A percentile compares a stretch with the other conserved stretches of the same genome.
Conservation (phyloP, 2,329 filamentous ascomycete species). For the Massarina eburnea region DNA sequence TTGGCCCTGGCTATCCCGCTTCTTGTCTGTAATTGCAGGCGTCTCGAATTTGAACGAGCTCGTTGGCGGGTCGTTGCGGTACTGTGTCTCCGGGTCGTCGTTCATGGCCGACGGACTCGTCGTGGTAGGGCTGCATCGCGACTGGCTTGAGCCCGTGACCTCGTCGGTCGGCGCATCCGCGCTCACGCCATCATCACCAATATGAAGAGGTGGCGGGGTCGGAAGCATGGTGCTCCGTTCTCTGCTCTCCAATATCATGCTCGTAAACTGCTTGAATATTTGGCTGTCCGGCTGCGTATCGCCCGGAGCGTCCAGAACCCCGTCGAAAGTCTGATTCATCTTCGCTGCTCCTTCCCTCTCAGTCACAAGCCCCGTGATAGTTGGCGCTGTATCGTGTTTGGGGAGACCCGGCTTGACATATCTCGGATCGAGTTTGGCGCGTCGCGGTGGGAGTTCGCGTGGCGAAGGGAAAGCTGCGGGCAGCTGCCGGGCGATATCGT, state of each 20-base stretch:
- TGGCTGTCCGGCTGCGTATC: slow-evolving; percentile 54
- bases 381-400: slow-evolving; percentile 36
- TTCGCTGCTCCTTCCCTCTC: slow-evolving; percentile 20
- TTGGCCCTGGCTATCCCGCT: slow-evolving; percentile 43
- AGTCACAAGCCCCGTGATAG: slow-evolving; percentile 20
- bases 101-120: slow-evolving; percentile 35
- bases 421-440: slow-evolving; percentile 24
- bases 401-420: slow-evolving; percentile 34
- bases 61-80: slow-evolving; percentile 21
- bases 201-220: slow-evolving; percentile 15
- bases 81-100: slow-evolving; percentile 25
- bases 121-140: slow-evolving; percentile 21
- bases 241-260: slow-evolving; percentile 22
- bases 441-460: slow-evolving; percentile 25
- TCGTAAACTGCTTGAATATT: slow-evolving; percentile 46
- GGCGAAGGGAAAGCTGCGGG: slow-evolving; percentile 14
- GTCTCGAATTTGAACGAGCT: slow-evolving; percentile 45
- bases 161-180: slow-evolving; percentile 22
- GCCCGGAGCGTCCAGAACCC: slow-evolving; percentile 38
- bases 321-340: slow-evolving; percentile 43
- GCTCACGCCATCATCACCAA: slow-evolving; percentile 15
- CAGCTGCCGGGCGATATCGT: slow-evolving; percentile 5
- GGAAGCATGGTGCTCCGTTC: slow-evolving; percentile 10
- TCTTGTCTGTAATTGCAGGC: slow-evolving; percentile 44
- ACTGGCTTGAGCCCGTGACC: slow-evolving; percentile 29